Base-by-base conservation (phyloP, 331 rosid species). In the Prunus yedoensis region DNA sequence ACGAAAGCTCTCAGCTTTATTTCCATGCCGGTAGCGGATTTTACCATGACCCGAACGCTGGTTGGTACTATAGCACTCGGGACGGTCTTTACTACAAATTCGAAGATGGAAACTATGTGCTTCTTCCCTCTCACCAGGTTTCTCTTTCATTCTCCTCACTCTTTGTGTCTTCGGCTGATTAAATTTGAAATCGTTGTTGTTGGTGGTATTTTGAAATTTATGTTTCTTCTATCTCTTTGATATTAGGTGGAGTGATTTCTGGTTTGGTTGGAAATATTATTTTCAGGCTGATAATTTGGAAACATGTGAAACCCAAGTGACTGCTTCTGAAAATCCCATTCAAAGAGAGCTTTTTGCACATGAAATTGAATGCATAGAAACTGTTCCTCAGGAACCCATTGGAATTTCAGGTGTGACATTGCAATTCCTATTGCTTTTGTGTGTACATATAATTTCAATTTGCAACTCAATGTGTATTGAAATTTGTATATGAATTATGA, bases 21-120 rank as follows among this genome's bases (percentile, higher is more conserved):
- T 91, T 87, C 77, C 97, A 90, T 78, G 86, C 92, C 84, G 87
- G 93, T 79, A 89, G 89, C 75, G 98, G 96, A 76, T 94, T 91
- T 88, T 91, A 91, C 86, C 95, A 90, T 68, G 97, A 94, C 81
- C 98, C 96, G 51, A 83, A 54, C 66, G 97, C 91, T 45, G 96
- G 95, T 8, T 91, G 98, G 97, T 91, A 94, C 87, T 94, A 91
- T 67, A 90, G 91, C 79, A 84, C 85, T 70, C 81, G 66, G 15
- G 97, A 91, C 66, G 85, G 86, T 53, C 88, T 78, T 59, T 91
- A 91, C 74, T 94, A 91, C 84, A 91, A 90, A 68, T 91, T 88
- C 56, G 89, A 91, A 79, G 81, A 94, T 32, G 98, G 96, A 25
- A 90, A 81, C 78, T 94, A 94, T 83, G 97, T 89, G 57, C 94